Conservation (phyloP, 73 alveolate genomes). For the Symbiodinium pilosum region DNA sequence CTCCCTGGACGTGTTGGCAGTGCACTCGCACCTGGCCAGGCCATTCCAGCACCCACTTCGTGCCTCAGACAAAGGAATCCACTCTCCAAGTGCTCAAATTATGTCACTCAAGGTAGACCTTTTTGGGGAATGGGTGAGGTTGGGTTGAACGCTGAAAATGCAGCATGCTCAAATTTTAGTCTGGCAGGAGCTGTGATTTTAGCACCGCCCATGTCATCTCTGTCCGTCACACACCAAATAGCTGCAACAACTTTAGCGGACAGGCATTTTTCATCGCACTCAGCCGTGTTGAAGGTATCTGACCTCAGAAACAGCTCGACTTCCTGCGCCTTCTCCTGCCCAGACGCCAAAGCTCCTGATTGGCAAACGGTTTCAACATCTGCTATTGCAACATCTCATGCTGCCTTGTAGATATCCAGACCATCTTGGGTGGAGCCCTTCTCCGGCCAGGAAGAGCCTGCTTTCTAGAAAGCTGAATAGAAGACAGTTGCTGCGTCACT, state of each 20-base stretch:
- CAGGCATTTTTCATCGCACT: too few species aligned
- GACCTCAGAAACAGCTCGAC: background rate
- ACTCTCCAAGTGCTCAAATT: too few species aligned
- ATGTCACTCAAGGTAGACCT: too few species aligned
- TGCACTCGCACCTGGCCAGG: slow-evolving; percentile 99
- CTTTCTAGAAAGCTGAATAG: background rate
- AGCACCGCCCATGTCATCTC: too few species aligned
- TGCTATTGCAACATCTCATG: background rate
- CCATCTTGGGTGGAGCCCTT: slow-evolving; percentile 85
- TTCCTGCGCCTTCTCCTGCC: background rate
- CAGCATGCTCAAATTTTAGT: too few species aligned
- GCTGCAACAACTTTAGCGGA: too few species aligned
- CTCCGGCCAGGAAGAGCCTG: slow-evolving; percentile 89
- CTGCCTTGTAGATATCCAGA: slow-evolving; percentile 89
- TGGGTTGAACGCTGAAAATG: too few species aligned
- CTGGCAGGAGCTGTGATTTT: too few species aligned
- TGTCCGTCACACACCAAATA: too few species aligned
- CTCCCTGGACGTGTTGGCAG: too few species aligned
- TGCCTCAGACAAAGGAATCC: slow-evolving; percentile 95
- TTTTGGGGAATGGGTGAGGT: too few species aligned
- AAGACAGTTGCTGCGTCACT: too few species aligned
- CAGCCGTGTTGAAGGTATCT: background rate
- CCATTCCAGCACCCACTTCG: slow-evolving; percentile 98
- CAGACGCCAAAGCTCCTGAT: background rate
- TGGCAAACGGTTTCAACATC: background rate